Conservation (phyloP, 768 basidiomycete genomes). For the Mycena crocata region DNA sequence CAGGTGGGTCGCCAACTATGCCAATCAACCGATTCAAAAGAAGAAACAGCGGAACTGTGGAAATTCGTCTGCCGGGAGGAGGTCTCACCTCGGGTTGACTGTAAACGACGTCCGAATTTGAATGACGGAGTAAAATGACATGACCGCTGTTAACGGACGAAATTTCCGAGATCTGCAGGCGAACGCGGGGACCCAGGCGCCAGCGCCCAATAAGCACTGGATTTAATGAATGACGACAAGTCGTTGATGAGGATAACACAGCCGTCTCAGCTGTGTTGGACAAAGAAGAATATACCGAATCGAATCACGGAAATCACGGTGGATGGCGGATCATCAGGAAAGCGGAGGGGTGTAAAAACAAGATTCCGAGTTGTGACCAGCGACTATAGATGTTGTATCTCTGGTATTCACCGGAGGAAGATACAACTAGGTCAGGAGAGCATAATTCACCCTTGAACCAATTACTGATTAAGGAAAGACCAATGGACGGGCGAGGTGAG, state of each 20-base stretch:
- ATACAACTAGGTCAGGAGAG: background rate
- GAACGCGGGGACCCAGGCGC: background rate
- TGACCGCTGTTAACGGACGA: background rate
- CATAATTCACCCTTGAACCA: background rate
- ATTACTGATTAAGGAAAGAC: background rate
- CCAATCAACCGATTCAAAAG: too few species aligned
- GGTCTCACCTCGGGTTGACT: too few species aligned
- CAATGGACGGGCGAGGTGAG: constrained; percentile 5
- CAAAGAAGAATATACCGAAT: background rate
- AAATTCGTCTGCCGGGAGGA: too few species aligned
- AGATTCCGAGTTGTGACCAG: too few species aligned
- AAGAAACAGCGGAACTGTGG: too few species aligned
- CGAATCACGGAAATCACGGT: constrained; percentile 27
- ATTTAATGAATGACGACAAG: constrained; percentile 12
- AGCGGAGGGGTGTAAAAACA: too few species aligned
- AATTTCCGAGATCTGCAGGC: background rate
- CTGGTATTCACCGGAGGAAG: background rate
- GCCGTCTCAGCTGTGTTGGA: background rate
- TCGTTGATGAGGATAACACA: background rate
- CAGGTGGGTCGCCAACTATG: too few species aligned
- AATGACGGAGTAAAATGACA: background rate
- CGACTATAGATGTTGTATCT: too few species aligned
- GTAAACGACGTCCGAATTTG: background rate
- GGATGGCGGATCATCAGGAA: background rate
- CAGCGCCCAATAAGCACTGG: background rate